Evolutionary conservation across 345 rosid genomes (phyloP), one percentile per base, ranked within the genome.

Genomic region (Xanthoceras sorbifolium): DNA sequence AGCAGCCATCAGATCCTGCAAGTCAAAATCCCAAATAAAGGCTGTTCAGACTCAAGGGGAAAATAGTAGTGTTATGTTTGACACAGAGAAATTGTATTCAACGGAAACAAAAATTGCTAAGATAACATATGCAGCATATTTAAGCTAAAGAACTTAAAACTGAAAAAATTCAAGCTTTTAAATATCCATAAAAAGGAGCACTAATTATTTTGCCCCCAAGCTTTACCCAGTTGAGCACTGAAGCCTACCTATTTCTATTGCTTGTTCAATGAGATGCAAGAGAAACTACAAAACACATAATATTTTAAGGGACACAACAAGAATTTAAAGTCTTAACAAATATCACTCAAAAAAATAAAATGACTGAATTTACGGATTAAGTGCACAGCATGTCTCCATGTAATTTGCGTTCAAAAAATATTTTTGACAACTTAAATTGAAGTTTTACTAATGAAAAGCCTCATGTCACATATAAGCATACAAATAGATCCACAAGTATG

Each of bases 1-100:
- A 52, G 98, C 97, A 67, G 78, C 76, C 32, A 87, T 79, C 82
- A 94, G 79, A 82, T 93, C 97, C 98, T 94, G 87, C 44, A 78
- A 80, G 20, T 54, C 69, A 72, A 81, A 34, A 26, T 15, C 38
- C 40, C 50, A 8, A 42, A 42, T 42, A 42, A n/a, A 42, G 46
- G 46, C 46, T 42, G 15, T 42, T 42, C 14, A 42, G 14, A 46
- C 3, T 71, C 63, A 38, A 46, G 20, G n/a, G n/a, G 55, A 4
- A 9, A 50, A 17, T 17, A 17, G 7, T 50, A 50, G 55, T 50
- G 55, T 18, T 50, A 5, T 50, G n/a, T 50, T 50, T 50, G 15
- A 50, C 55, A 50, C 52, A 46, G 2, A 50, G 2, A 18, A 50
- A 4, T 50, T 50, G 55, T 17, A 50, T 50, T 50, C 55, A 17